Conservation (phyloP, 345 rosid genomes). For the Salix brachista region DNA sequence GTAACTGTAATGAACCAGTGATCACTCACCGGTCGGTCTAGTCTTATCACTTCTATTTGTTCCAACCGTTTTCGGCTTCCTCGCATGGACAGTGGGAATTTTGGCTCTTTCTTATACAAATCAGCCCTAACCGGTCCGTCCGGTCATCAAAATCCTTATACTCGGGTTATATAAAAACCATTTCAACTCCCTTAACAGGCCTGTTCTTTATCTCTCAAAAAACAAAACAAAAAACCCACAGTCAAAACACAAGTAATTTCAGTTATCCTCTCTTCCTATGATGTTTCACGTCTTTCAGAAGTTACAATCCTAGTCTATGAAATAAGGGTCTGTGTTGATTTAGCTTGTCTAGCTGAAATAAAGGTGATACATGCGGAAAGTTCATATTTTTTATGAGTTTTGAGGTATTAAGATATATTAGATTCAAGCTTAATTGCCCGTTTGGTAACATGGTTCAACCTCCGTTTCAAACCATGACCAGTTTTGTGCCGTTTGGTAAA, state of each 20-base stretch:
- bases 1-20: conserved; percentile 2
- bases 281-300: background rate
- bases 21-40: conserved; percentile 8
- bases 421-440: background rate
- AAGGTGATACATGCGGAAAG: background rate
- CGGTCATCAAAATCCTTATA: conserved; percentile 23
- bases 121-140: conserved; percentile 22
- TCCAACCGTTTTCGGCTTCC: conserved; percentile 13
- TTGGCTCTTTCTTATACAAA: conserved; percentile 15
- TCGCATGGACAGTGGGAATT: conserved; percentile 22
- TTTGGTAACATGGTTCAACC: no score
- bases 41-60: background rate
- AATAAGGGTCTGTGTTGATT: background rate
- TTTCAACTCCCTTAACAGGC: conserved; percentile 17
- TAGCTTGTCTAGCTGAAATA: background rate
- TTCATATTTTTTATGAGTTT: background rate
- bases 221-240: background rate
- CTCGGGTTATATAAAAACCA: conserved; percentile 14
- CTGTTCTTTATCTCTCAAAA: conserved; percentile 25
- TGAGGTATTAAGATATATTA: background rate
- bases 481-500: no score
- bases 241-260: conserved; percentile 11
- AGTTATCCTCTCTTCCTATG: background rate
- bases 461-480: no score
- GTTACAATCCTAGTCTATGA: background rate